phyloP scores from a whole-genome alignment of 2,329 filamentous ascomycete species.

The Stylonectria norvegica region DNA sequence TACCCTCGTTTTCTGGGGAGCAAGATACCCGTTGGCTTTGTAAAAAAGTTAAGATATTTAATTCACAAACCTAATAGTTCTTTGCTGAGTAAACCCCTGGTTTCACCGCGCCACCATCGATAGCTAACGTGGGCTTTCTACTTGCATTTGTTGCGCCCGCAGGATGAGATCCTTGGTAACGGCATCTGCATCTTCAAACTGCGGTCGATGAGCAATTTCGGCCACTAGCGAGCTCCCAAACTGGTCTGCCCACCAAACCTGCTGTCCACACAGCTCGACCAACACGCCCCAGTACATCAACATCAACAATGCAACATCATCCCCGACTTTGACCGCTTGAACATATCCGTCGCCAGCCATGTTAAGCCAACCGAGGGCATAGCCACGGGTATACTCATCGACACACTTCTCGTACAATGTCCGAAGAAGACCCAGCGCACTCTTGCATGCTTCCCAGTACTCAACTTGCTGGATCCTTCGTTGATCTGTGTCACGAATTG shows the following conservation, averaged over 20 bases:
- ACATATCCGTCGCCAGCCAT: neutral
- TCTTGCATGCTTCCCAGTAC: neutral
- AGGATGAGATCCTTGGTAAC: neutral
- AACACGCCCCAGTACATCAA: neutral
- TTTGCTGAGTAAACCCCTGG: too few relatives aligned
- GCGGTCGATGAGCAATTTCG: neutral
- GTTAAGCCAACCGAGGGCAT: neutral
- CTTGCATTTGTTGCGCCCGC: neutral
- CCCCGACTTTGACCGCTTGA: neutral
- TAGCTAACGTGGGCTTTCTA: too few relatives aligned
- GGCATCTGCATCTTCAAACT: constrained; percentile 12
- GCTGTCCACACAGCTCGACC: neutral
- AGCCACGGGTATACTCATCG: neutral
- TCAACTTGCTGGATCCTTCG: neutral
- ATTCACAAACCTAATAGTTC: too few relatives aligned
- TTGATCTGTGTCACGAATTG: neutral
- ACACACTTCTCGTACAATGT: neutral
- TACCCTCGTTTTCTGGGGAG: constrained; percentile 23
- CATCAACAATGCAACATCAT: neutral
- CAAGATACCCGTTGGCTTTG: constrained; percentile 11
- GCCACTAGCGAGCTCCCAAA: neutral
- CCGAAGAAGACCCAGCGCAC: neutral
- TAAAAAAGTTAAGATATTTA: constrained; percentile 13
- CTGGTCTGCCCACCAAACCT: neutral
- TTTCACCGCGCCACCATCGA: too few relatives aligned